phyloP scores from a whole-genome alignment of 2,329 filamentous ascomycete genomes.

The Fusarium tupiense region DNA sequence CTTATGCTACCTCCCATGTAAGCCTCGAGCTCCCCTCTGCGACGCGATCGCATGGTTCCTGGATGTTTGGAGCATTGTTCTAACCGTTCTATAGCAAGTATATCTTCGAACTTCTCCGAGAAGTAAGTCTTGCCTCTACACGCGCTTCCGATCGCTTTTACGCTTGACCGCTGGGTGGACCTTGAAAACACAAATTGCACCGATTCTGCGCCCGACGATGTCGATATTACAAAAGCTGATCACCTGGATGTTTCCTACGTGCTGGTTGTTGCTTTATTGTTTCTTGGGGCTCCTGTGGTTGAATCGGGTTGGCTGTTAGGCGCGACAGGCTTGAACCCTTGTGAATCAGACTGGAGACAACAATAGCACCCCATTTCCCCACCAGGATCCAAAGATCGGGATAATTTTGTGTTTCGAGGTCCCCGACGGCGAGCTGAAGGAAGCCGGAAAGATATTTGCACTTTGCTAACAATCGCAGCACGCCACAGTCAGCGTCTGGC shows the following conservation, averaged over 20 bases:
- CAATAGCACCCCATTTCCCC: background rate
- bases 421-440: background rate
- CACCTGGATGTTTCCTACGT: background rate
- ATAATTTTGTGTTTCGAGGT: background rate
- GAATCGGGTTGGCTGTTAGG: background rate
- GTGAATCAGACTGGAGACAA: background rate
- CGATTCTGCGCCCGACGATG: background rate
- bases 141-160: background rate
- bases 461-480: constrained; percentile 60
- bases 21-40: constrained; percentile 27
- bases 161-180: constrained; percentile 24
- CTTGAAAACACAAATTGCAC: constrained; percentile 22
- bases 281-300: background rate
- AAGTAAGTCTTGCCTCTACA: constrained; percentile 46
- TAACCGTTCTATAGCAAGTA: constrained; percentile 53
- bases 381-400: background rate
- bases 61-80: background rate
- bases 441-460: background rate
- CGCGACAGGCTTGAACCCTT: background rate
- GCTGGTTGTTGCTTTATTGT: background rate
- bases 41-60: constrained; percentile 26
- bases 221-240: background rate
- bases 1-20: constrained; percentile 68
- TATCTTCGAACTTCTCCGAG: constrained; percentile 80
- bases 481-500: constrained; percentile 90